Evolutionary conservation across 495 filamentous ascomycete species (phyloP), one percentile per base, ranked within the genome.

Genomic region (Zalerion maritima): DNA sequence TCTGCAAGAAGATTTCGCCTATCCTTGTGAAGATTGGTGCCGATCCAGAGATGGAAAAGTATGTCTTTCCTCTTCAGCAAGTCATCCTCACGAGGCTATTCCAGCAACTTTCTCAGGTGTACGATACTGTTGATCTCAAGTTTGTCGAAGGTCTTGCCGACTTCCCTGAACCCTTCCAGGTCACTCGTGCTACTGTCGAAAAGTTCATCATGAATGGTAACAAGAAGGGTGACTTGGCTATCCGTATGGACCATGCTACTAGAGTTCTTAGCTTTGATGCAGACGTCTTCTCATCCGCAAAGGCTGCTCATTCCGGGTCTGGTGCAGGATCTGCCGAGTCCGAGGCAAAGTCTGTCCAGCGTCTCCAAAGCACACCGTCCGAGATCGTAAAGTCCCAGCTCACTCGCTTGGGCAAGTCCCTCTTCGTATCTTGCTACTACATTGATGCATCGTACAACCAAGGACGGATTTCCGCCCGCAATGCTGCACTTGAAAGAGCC

Each of bases 161-260:
- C 50, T 97, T 97, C 66, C 89, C 89, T 17, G 85, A 92, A 43
- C 87, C 89, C 14, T 96, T 91, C 73, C 79, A 94, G 60, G 84
- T 96, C 40, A 78, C 69, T 38, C 77, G 80, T 21, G 75, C 73
- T 40, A 92, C 81, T 37, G 93, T 97, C 35, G 89, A 97, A 62
- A 97, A 97, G 62, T 97, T 97, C 69, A 94, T 97, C 67, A 97
- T 97, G 89, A 97, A 97, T 57, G 89, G 89, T 36, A 94, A 89
- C 69, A 97, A 97, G 72, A 97, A 97, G 68, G 89, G 89, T 18
- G 91, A 97, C 43, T 69, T 97, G 27, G 78, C 89, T 24, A 94
- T 97, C 47, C 86, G 89, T 34, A 80, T 97, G 46, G 81, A 96
- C 45, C 89, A 97, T 53, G 81, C 82, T 36, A 81, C 84, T 15